These are phyloP conservation scores for Ophiobolus disseminans DNA, from an alignment of 2,329 filamentous ascomycete genomes.

Conservation along the genomic window DNA sequence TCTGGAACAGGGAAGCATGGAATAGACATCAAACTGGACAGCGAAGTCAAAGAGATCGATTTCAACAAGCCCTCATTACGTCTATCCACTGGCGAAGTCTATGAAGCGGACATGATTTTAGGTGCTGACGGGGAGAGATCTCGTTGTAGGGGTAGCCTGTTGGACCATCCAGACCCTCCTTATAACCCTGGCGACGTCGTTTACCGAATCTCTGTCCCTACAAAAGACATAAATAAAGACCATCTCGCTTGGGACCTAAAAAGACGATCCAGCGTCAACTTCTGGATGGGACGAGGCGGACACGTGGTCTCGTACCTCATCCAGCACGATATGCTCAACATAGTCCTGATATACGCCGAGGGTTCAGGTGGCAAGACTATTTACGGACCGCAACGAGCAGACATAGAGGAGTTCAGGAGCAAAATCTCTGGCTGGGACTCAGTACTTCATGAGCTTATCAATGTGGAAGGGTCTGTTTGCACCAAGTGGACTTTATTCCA, in stretches of 20 bases:
- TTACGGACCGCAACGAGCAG: not conserved
- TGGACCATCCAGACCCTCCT: constrained; percentile 1
- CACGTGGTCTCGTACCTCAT: constrained; percentile 3
- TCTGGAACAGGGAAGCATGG: not conserved
- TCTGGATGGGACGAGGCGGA: constrained; percentile 3
- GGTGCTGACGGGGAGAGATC: constrained; percentile 1
- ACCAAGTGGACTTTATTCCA: constrained; percentile 3
- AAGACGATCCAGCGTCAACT: constrained; percentile 1
- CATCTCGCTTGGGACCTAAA: constrained; percentile 2
- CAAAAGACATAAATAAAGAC: not conserved
- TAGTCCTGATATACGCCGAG: constrained; percentile 1
- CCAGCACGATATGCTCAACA: constrained; percentile 1
- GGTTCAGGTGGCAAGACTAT: not conserved
- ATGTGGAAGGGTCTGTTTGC: constrained; percentile 2
- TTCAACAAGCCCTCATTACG: constrained; percentile 1
- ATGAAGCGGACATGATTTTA: constrained; percentile 3
- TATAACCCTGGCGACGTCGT: constrained; percentile 1
- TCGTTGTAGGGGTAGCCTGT: constrained; percentile 1
- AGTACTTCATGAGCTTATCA: constrained; percentile 2
- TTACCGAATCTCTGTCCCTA: constrained; percentile 4
- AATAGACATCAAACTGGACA: constrained; percentile 1
- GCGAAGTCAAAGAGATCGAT: constrained; percentile 3
- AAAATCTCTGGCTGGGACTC: constrained; percentile 2
- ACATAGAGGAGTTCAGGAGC: constrained; percentile 2
- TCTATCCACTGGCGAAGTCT: not conserved